Evolutionary conservation across 2,329 filamentous ascomycete genomes (phyloP), one percentile per base, ranked within the genome.

Genomic region (Trichoderma cornu-damae): DNA sequence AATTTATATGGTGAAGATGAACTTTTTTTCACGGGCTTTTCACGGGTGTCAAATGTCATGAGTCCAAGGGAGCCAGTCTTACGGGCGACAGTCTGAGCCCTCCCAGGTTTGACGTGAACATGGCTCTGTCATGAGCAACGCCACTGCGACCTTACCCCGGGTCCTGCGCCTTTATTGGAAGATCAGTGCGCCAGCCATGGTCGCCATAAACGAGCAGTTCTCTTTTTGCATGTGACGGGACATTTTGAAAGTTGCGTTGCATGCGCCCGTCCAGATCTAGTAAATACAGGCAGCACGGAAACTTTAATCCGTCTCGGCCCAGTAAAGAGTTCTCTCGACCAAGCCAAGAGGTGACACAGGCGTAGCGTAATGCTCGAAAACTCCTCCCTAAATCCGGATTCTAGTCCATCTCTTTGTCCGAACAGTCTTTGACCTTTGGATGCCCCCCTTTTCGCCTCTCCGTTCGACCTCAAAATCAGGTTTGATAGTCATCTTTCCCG

Each of bases 171-270:
- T 34, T 55, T 37, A 55, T 55, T 55, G 42, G 52, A 55, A 47
- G 32, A 38, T 30, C 22, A 11, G 11, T 26, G 22, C n/a, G n/a
- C 32, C 34, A 22, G 32, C 52, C 42, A 47, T 30, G 32, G 11
- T 47, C 38, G 9, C 52, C 42, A 32, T 24, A 47, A 47, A 47
- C 20, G 34, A 42, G 16, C 52, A 47, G 9, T 30, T 32, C 24
- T 4, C 47, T 37, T 37, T 55, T 37, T 37, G 52, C 52, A 55
- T 47, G 52, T 55, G 42, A 55, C 32, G 40, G 32, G 32, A 47
- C 28, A 24, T 55, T 38, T 38, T 28, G 22, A n/a, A 18, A 46
- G 42, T 47, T 42, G 52, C n/a, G n/a, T 14, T 30, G 12, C 32
- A 30, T 37, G 52, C 42, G 52, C 52, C 52, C 52, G 42, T 47